Evolutionary conservation across 176 grass and related monocot genomes (phyloP).

Genomic region (Pontederia paniculata): DNA sequence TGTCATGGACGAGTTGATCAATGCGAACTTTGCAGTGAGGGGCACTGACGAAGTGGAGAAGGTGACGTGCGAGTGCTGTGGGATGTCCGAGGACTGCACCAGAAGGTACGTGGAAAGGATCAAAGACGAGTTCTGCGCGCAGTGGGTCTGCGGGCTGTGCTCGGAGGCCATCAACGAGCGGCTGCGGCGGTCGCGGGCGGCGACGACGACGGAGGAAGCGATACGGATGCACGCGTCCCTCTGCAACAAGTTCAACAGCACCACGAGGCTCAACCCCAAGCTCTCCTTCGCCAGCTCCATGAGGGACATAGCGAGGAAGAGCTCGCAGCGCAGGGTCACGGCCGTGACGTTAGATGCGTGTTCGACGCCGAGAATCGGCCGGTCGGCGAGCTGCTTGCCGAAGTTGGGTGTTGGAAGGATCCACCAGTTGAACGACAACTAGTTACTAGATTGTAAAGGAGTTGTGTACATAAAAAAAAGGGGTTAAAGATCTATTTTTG

Average conservation of each 20-base stretch:
- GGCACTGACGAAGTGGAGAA: background rate
- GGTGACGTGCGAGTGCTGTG: slow-evolving; percentile 18
- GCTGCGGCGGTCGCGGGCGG: background rate
- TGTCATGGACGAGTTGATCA: too few relatives aligned
- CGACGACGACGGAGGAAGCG: slow-evolving; percentile 6
- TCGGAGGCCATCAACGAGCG: slow-evolving; percentile 18
- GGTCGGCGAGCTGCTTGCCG: slow-evolving; percentile 9
- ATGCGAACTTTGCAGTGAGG: background rate
- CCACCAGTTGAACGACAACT: too few relatives aligned
- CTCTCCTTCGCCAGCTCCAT: slow-evolving; percentile 17
- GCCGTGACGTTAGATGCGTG: background rate
- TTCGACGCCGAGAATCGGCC: background rate
- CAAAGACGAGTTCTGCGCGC: slow-evolving; percentile 12
- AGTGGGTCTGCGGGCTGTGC: slow-evolving; percentile 24
- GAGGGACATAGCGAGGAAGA: slow-evolving; percentile 18
- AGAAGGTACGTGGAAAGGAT: slow-evolving; percentile 6
- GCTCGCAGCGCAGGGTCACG: slow-evolving; percentile 8
- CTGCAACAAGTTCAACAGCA: slow-evolving; percentile 17
- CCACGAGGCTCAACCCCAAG: slow-evolving; percentile 14
- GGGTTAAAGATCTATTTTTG: too few relatives aligned
- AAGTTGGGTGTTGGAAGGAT: background rate
- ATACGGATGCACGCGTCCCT: slow-evolving; percentile 15
- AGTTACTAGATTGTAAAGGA: too few relatives aligned
- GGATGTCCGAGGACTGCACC: slow-evolving; percentile 24
- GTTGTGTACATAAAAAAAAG: too few relatives aligned